Evolutionary conservation across 257 asterid genomes (phyloP).

Genomic region (Datura wrightii): DNA sequence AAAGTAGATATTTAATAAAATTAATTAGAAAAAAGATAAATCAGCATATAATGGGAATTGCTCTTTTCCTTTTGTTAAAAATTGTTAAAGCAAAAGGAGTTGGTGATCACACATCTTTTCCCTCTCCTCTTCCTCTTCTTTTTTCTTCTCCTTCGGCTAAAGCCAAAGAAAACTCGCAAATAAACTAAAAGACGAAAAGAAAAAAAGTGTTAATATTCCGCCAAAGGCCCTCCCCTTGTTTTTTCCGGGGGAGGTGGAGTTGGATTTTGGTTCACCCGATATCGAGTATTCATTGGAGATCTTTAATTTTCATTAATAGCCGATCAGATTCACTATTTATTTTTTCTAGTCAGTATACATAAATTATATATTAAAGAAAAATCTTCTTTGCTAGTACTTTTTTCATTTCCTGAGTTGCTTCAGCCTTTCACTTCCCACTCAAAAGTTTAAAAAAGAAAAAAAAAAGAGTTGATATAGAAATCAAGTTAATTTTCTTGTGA

Average conservation of each 20-base stretch:
- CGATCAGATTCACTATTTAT: too few relatives aligned
- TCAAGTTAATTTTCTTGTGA: background rate
- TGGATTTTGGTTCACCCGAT: background rate
- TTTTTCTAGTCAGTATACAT: too few relatives aligned
- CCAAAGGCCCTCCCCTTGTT: background rate
- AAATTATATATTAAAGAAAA: too few relatives aligned
- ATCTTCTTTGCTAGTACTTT: rapidly evolving
- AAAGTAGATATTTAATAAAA: too few relatives aligned
- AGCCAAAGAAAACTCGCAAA: background rate
- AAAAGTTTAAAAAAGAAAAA: background rate
- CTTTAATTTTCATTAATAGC: too few relatives aligned
- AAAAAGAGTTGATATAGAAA: background rate
- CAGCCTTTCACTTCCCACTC: background rate
- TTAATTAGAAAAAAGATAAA: too few relatives aligned
- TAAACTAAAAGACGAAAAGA: background rate
- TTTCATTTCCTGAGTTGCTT: background rate
- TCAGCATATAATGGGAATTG: background rate
- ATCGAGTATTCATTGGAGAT: too few relatives aligned
- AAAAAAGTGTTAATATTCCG: background rate
- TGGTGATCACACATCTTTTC: background rate
- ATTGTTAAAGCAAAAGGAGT: background rate
- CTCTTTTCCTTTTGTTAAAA: slow-evolving; percentile 10
- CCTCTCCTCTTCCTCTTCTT: background rate
- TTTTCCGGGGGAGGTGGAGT: background rate
- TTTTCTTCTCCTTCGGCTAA: background rate